Evolutionary conservation across 2,329 filamentous ascomycete genomes (phyloP).

Genomic region (Capronia americana): DNA sequence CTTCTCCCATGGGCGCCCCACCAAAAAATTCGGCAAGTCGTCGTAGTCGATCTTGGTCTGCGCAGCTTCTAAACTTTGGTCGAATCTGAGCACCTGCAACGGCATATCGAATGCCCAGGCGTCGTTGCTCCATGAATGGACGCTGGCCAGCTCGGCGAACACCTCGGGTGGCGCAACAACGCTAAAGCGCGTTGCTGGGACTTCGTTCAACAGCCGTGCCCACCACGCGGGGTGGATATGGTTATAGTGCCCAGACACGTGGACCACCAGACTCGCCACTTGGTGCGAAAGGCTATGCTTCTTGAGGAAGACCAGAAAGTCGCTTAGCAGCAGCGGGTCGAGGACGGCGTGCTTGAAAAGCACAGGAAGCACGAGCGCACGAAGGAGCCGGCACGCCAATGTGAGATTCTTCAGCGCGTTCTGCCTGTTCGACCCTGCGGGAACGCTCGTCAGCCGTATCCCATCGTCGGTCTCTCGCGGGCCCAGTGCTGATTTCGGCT

Average conservation of each 20-base stretch:
- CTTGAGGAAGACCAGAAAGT: constrained; percentile 50
- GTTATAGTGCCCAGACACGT: constrained; percentile 50
- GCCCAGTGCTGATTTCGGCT: constrained; percentile 46
- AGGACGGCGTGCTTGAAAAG: constrained; percentile 64
- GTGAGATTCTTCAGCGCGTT: constrained; percentile 64
- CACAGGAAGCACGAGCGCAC: constrained; percentile 57
- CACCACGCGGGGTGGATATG: constrained; percentile 57
- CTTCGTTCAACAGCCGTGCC: constrained; percentile 60
- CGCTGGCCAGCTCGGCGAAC: constrained; percentile 66
- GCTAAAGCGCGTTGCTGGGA: constrained; percentile 59
- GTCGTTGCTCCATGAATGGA: constrained; percentile 63
- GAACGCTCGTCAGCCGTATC: constrained; percentile 4
- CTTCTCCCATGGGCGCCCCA: constrained; percentile 68
- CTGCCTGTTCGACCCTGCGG: constrained; percentile 25
- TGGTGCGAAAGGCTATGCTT: constrained; percentile 44
- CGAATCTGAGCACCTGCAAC: constrained; percentile 65
- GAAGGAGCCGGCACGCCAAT: constrained; percentile 61
- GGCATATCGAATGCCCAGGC: constrained; percentile 69
- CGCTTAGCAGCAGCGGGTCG: constrained; percentile 45
- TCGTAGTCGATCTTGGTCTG: constrained; percentile 34
- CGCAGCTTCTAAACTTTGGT: constrained; percentile 36
- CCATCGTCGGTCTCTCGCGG: constrained; percentile 11
- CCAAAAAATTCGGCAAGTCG: constrained; percentile 54
- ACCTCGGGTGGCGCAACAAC: constrained; percentile 67
- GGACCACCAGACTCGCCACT: constrained; percentile 57